Base-by-base conservation (phyloP, 768 basidiomycete species). In the Suillus fuscotomentosus region DNA sequence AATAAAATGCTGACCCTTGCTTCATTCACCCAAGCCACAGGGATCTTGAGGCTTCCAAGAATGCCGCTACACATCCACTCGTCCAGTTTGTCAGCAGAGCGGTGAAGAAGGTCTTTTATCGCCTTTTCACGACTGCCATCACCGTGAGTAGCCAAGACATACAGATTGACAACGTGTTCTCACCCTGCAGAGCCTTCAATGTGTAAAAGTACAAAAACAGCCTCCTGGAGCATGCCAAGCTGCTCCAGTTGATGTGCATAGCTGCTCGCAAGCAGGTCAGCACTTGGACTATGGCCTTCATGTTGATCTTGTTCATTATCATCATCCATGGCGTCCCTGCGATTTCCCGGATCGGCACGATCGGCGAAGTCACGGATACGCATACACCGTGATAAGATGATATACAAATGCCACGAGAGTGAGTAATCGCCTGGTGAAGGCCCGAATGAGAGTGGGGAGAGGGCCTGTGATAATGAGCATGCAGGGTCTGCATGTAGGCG, bases 361-460 rank as follows among this genome's bases (percentile, higher is more conserved):
- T 98, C 97, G n/a, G 87, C 86, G 68, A 97, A 91, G 73, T 98
- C 96, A 24, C 95, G 86, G 43, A 91, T 78, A 34, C 89, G 83
- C 78, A 97, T 87, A 65, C 90, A 91, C 31, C 90, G 84, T 17
- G 95, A 91, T 55, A 99, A 79, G 41, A 99, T 80, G 62, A 95
- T 85, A 74, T 97, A 98, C 41, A 98, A 72, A 76, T 98, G 95
- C 97, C 97, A 99, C 8, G 92, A 83, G 62, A 97, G 79, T 24
- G 94, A 86, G 73, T 87, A 89, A 73, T 96, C 95, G n/a, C 87
- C 75, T 0, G 90, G 89, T 7, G 87, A 89, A 2, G 90, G 77
- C 1, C 88, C 84, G 68, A 91, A 94, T 27, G 92, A 92, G 9
- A 88, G 78, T 0, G 95, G 90, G 13, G 83, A 77, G 10, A 96